Base-by-base conservation (phyloP, 129 eudicot species). In the Sambucus nigra region DNA sequence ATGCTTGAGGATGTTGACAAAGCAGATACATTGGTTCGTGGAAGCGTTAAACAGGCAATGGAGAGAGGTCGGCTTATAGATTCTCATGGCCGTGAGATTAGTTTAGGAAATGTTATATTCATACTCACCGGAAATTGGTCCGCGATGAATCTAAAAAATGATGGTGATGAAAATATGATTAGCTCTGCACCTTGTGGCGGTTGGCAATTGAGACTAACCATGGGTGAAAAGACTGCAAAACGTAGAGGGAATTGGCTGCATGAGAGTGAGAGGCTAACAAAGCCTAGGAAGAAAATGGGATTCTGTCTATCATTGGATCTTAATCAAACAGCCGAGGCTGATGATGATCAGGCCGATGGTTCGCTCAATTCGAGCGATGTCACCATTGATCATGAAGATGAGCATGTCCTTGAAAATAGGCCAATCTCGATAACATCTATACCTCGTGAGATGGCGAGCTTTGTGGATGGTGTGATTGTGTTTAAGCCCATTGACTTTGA, bases 101-200 rank as follows among this genome's bases (percentile, higher is more conserved):
- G 94, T 25, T 87, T 92, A 14, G 99, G 99, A 4, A 92, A 82
- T 56, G 84, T 88, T 10, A 61, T 92, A 14, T 92, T 92, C 66
- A 51, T 92, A 45, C 67, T 92, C 19, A 92, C 99, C 0, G 89
- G 94, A 9, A 80, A 80, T 20, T 91, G 99, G 99, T 80, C 82
- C 3, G 57, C 76, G 4, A 67, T 60, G 0, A 66, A 63, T 24
- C 31, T 25, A 2, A 62, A 69, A 11, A 61, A 47, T 8, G 23
- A 31, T 7, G 23, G 52, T 0, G 89, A 75, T 23, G 96, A 86
- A 56, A 75, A 62, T 65, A 80, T 74, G 73, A 62, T 91, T 47
- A 73, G 69, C 19, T 67, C 80, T 1, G 0, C 73, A 8, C 84
- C 81, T 2, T 73, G 65, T 46, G 56, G 83, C 6, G 73, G 76